Evolutionary conservation across 2,329 filamentous ascomycete genomes (phyloP), one percentile per base, ranked within the genome.

Genomic region (Xylaria polymorpha): DNA sequence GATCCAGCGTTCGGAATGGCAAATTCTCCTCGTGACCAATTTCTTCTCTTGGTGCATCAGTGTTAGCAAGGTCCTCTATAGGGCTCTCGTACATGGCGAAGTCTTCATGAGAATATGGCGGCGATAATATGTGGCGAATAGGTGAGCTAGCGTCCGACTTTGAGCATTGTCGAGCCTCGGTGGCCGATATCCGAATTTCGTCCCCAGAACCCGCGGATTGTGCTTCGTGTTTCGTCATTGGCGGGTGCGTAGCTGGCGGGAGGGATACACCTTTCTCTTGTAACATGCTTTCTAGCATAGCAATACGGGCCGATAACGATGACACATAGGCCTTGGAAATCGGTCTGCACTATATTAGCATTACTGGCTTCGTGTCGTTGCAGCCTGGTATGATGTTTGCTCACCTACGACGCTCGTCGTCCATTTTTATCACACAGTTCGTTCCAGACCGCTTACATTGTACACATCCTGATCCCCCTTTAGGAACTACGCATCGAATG

Each of bases 381-480:
- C 3, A 3, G 32, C 4, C 7, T 10, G 14, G 10, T 37, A 39
- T 18, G 15, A 9, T 6, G 12, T 46, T 66, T 51, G 15, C 69
- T 69, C 59, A 72, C 71, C 71, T 69, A 53, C 71, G 69, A 66
- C 71, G 71, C 56, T 72, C 71, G 44, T 72, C 71, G 39, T 72
- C 71, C 64, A 70, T 72, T 56, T 70, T 72, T 32, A 72, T 72
- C 48, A 72, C 69, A 53, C 71, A 72, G n/a, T 71, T 67, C 9
- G 69, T 68, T 29, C 71, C 64, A 22, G 71, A 67, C 9, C 71
- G 66, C 60, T 70, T 69, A 51, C 71, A 72, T 64, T 71, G 69
- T 53, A 63, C 68, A 55, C 71, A 72, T 37, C 56, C 66, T 15
- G 66, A 66, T 1, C 64, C 64, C 12, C 71, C 71, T 35, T 71